These are phyloP conservation scores for Chimonanthus salicifolius DNA, from an alignment of 164 flowering plant genomes.

Conservation along the genomic window DNA sequence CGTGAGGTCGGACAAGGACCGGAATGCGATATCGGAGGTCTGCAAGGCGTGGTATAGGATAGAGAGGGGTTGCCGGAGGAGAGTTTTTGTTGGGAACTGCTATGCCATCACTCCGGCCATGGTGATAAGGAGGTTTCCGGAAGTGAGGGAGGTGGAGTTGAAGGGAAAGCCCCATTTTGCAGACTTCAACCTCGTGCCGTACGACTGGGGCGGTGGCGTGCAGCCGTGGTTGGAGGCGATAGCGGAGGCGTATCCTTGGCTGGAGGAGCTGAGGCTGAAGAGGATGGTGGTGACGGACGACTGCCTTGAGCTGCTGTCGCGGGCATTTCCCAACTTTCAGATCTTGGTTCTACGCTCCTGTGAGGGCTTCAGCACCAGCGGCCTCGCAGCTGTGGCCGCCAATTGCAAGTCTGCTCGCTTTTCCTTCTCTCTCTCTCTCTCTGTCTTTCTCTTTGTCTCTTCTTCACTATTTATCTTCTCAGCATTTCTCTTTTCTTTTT, in stretches of 20 bases:
- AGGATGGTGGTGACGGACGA: slow-evolving; percentile 87
- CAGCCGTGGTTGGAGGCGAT: slow-evolving; percentile 66
- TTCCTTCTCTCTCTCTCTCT: neutral
- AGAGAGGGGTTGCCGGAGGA: slow-evolving; percentile 57
- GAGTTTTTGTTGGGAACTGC: slow-evolving; percentile 77
- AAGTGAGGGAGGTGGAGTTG: slow-evolving; percentile 48
- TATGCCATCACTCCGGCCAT: slow-evolving; percentile 59
- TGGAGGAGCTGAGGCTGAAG: slow-evolving; percentile 88
- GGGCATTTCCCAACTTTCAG: slow-evolving; percentile 60
- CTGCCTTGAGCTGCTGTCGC: slow-evolving; percentile 62
- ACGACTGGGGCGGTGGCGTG: slow-evolving; percentile 82
- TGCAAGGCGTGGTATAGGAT: slow-evolving; percentile 83
- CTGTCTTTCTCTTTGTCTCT: neutral
- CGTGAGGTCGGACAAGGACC: slow-evolving; percentile 46
- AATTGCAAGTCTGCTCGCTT: slow-evolving; percentile 56
- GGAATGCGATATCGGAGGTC: slow-evolving; percentile 70
- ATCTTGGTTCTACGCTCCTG: slow-evolving; percentile 62
- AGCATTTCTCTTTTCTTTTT: neutral
- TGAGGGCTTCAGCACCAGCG: slow-evolving; percentile 75
- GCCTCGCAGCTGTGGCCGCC: slow-evolving; percentile 76
- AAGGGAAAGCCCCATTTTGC: slow-evolving; percentile 98
- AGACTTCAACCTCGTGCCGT: slow-evolving; percentile 80
- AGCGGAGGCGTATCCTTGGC: slow-evolving; percentile 35
- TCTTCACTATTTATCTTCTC: neutral
- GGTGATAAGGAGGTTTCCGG: slow-evolving; percentile 61